A percentile compares a stretch with the other conserved stretches of the same genome.
These are phyloP conservation scores for Mortierella polycephala DNA, from an alignment of 371 early-diverging fungal genomes.

Conservation along the genomic window DNA sequence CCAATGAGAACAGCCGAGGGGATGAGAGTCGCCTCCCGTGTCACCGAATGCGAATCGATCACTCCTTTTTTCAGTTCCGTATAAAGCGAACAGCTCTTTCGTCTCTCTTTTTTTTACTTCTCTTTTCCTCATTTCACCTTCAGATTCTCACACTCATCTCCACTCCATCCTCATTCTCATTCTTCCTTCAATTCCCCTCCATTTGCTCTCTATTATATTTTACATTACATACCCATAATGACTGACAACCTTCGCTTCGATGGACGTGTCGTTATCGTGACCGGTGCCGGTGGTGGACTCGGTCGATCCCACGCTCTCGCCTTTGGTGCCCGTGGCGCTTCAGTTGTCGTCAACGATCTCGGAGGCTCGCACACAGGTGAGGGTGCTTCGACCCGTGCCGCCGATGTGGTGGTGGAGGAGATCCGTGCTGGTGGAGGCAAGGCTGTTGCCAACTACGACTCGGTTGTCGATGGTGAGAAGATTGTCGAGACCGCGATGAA, in stretches of 20 bases:
- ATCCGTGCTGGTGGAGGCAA: conserved; percentile 91
- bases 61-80: not conserved
- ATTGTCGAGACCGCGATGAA: conserved; percentile 96
- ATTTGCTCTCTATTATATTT: not conserved
- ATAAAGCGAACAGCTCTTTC: conserved; percentile 13
- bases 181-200: conserved; percentile 1
- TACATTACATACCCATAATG: conserved; percentile 29
- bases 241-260: conserved; percentile 77
- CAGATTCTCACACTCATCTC: not conserved
- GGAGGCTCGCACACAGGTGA: conserved; percentile 88
- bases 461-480: conserved; percentile 96
- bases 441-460: conserved; percentile 98
- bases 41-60: not conserved
- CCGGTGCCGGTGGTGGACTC: conserved; percentile 97
- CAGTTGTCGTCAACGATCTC: conserved; percentile 93
- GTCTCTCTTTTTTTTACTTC: not conserved
- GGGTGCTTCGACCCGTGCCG: conserved; percentile 81
- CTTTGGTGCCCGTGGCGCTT: conserved; percentile 91
- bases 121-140: not conserved
- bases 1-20: too few species aligned
- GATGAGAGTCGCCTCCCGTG: too few species aligned
- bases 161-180: conserved; percentile 1
- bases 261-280: conserved; percentile 93
- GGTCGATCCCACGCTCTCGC: conserved; percentile 93
- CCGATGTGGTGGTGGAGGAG: conserved; percentile 96